Evolutionary conservation across 208 protist genomes (phyloP), one percentile per base, ranked within the genome.

Genomic region (Leishmania tropica): DNA sequence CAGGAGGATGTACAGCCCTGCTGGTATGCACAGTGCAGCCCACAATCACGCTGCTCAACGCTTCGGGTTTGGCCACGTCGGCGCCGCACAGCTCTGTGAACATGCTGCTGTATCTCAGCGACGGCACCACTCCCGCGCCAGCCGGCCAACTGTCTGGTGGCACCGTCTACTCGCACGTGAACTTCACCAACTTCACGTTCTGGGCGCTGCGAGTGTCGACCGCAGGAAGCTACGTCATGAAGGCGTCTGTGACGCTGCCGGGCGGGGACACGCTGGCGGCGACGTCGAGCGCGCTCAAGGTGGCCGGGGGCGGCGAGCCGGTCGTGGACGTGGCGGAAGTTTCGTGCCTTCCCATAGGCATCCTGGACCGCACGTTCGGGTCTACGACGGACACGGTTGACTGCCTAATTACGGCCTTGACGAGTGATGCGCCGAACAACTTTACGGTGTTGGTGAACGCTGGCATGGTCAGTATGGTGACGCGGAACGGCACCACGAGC

Each of bases 151-250:
- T 96, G 31, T 70, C 81, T 31, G 90, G 87, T 28, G 87, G 84
- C 56, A 71, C n/a, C 42, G 79, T 85, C 42, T 94, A 94, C 83
- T 81, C 71, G 19, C 37, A 71, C 21, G 79, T 90, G 1, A 76
- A 85, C 58, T 78, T 91, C 78, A 89, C 84, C 53, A 87, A 71
- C 78, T 97, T 97, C 82, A 81, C 75, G 48, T 96, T 96, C 71
- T 70, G 89, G 68, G 81, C 82, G 47, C 40, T 95, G 62, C 81
- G 83, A 51, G 72, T 97, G 17, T 87, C 87, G 10, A 87, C 79
- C 28, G 74, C 65, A 1, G 95, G 95, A 62, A 80, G 56, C 1
- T 97, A 95, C 79, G 65, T 83, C 17, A 89, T 97, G 89, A 78
- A 78, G 21, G 93, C 91, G 6, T 88, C 81, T 7, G 86, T 97